phyloP scores from a whole-genome alignment of 768 basidiomycete genomes.

The Boletus rubescentipes region DNA sequence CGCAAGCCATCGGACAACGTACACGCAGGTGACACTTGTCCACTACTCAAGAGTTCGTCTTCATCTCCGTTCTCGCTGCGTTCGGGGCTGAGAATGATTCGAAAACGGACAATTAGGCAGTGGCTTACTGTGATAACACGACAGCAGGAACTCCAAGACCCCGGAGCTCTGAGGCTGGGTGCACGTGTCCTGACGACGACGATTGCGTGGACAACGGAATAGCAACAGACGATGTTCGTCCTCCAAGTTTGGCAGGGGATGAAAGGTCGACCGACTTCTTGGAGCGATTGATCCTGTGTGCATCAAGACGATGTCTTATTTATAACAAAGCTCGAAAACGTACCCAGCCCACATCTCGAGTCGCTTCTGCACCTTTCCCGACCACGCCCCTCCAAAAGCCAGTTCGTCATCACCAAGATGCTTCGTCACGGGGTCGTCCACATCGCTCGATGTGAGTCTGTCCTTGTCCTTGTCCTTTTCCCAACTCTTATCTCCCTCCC shows the following conservation, averaged over 20 bases:
- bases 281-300: conserved; percentile 34
- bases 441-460: conserved; percentile 30
- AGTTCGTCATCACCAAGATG: conserved; percentile 31
- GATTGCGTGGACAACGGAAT: conserved; percentile 36
- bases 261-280: conserved; percentile 30
- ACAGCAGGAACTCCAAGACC: conserved; percentile 38
- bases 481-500: conserved; percentile 25
- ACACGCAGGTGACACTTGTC: conserved; percentile 74
- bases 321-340: conserved; percentile 14
- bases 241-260: conserved; percentile 22
- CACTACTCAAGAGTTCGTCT: conserved; percentile 74
- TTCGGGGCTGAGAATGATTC: not conserved
- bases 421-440: conserved; percentile 27
- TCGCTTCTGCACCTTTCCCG: conserved; percentile 45
- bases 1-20: conserved; percentile 26
- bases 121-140: conserved; percentile 39
- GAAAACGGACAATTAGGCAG: not conserved
- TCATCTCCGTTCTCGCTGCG: conserved; percentile 43
- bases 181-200: conserved; percentile 33
- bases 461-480: conserved; percentile 32
- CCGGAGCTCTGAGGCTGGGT: conserved; percentile 25
- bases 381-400: conserved; percentile 37
- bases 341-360: conserved; percentile 51
- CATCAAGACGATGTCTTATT: conserved; percentile 7
- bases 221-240: conserved; percentile 27